Evolutionary conservation across 208 protist species (phyloP).

Genomic region (Crithidia brevicula): DNA sequence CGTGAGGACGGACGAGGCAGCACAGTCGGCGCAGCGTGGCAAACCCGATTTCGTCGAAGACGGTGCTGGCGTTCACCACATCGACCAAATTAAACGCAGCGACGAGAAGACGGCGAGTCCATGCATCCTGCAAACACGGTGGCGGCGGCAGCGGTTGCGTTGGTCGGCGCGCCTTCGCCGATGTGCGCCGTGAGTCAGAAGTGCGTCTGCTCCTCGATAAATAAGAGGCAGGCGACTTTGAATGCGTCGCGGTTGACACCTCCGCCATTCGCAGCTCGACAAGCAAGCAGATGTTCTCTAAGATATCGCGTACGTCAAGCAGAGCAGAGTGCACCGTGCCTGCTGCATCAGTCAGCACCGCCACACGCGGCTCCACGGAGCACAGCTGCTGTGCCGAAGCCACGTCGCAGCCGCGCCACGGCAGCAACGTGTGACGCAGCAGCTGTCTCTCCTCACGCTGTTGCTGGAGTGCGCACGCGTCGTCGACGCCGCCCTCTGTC

Average conservation of each 20-base stretch:
- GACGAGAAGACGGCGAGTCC: constrained; percentile 46
- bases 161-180: too few species aligned
- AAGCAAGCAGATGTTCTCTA: constrained; percentile 32
- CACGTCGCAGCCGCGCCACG: constrained; percentile 69
- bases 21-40: constrained; percentile 56
- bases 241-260: too few species aligned
- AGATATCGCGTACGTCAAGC: constrained; percentile 21
- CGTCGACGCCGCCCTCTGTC: not conserved
- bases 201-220: too few species aligned
- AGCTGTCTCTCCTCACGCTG: constrained; percentile 2
- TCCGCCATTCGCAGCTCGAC: constrained; percentile 20
- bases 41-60: constrained; percentile 80
- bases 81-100: constrained; percentile 66
- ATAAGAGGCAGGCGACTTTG: too few species aligned
- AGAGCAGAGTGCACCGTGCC: constrained; percentile 50
- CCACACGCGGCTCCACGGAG: constrained; percentile 37
- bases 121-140: constrained; percentile 23
- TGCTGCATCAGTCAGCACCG: constrained; percentile 35
- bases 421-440: constrained; percentile 43
- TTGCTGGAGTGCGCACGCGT: not conserved
- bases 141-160: not conserved
- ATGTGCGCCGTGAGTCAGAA: too few species aligned
- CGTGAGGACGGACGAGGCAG: constrained; percentile 47
- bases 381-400: constrained; percentile 38
- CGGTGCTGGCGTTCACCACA: constrained; percentile 69